Evolutionary conservation across 2,329 filamentous ascomycete species (phyloP), one percentile per base, ranked within the genome.

Genomic region (Ceratocystis lukuohia): DNA sequence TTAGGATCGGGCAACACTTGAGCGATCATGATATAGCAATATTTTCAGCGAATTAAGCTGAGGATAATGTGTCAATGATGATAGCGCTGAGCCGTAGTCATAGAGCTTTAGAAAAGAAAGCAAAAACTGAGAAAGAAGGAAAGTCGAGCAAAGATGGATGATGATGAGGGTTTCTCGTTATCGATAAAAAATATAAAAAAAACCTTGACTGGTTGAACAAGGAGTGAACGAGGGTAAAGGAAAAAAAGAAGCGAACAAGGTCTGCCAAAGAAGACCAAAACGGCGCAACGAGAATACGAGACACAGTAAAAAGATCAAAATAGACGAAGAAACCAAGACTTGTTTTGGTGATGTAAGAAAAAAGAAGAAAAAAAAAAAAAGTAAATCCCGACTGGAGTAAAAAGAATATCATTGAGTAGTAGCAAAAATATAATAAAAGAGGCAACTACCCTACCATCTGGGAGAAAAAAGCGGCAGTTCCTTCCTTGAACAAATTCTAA

Each of bases 121-220:
- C 30, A 33, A 33, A 8, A 33, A 33, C 6, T 7, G 1, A 7
- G 20, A 59, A 37, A 20, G 12, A 37, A 37, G n/a, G 56, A 12
- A 59, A 37, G 10, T 37, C 56, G 20, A n/a, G n/a, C 15, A n/a
- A 25, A 28, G 50, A 15, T n/a, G 2, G 56, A 12, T 30, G 8
- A 57, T 12, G 17, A 6, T n/a, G 56, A 59, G 6, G 15, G 30
- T 15, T 28, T 28, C 7, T 37, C 56, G 56, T 37, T 59, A 59
- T 59, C 56, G 56, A 59, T 59, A 57, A 53, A 10, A 50, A 50
- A 48, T n/a, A n/a, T 6, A 57, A 33, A 62, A 62, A 46, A 30
- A 25, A 37, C 12, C 37, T 41, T 41, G 37, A 15, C 37, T 41
- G 37, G 10, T 41, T 41, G 37, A 15, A 41, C 12, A 15, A 41